Conservation (phyloP, 306 rosid genomes). For the Cucumis hystrix region DNA sequence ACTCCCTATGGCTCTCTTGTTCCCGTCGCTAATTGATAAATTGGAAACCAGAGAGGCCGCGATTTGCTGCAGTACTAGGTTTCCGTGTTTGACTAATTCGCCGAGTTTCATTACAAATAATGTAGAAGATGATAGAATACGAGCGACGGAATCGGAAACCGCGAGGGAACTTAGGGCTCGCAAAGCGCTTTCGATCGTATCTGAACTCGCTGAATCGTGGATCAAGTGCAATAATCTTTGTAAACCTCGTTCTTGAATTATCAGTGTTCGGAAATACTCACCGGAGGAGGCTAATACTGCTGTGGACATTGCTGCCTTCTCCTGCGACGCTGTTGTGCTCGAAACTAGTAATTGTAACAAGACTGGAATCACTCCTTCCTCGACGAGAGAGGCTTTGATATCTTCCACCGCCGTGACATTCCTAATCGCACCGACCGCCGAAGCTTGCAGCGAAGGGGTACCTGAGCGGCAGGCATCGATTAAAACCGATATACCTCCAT, state of each 20-base stretch:
- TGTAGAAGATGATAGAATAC: slow-evolving; percentile 30
- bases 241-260: slow-evolving; percentile 29
- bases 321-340: slow-evolving; percentile 25
- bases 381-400: slow-evolving; percentile 21
- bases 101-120: slow-evolving; percentile 24
- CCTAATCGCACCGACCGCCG: slow-evolving; percentile 32
- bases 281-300: slow-evolving; percentile 31
- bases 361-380: slow-evolving; percentile 40
- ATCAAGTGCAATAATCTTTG: slow-evolving; percentile 37
- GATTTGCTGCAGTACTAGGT: slow-evolving; percentile 23
- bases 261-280: slow-evolving; percentile 32
- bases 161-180: slow-evolving; percentile 28
- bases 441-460: slow-evolving; percentile 19
- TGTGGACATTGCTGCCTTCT: slow-evolving; percentile 25
- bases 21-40: slow-evolving; percentile 33
- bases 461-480: slow-evolving; percentile 46
- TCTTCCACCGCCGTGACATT: slow-evolving; percentile 33
- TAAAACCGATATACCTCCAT: slow-evolving; percentile 31
- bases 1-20: slow-evolving; percentile 37
- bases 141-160: slow-evolving; percentile 21
- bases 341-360: slow-evolving; percentile 28
- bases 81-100: slow-evolving; percentile 36
- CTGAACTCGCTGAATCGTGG: slow-evolving; percentile 25
- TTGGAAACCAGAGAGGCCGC: slow-evolving; percentile 24
- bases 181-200: slow-evolving; percentile 24